Evolutionary conservation across 768 basidiomycete species (phyloP).

Genomic region (Serendipita vermifera): DNA sequence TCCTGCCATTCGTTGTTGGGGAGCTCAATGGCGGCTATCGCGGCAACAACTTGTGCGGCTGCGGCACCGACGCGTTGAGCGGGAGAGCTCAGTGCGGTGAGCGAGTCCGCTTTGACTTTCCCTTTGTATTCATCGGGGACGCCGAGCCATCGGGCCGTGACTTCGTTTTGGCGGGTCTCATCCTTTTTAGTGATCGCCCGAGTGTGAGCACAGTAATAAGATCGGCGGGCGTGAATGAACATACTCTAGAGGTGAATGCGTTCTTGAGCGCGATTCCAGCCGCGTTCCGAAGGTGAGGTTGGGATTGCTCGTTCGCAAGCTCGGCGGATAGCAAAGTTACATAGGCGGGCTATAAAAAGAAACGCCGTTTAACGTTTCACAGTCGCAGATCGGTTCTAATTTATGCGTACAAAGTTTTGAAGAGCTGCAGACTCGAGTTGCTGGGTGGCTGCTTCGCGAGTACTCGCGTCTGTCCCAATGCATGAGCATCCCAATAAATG

Average conservation of each 20-base stretch:
- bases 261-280: constrained; percentile 97
- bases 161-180: constrained; percentile 55
- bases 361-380: background rate
- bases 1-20: constrained; percentile 81
- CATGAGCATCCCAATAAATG: background rate
- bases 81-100: constrained; percentile 67
- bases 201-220: constrained; percentile 12
- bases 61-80: constrained; percentile 64
- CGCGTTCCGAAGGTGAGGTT: constrained; percentile 76
- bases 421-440: constrained; percentile 75
- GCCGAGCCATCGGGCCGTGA: constrained; percentile 70
- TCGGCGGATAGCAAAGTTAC: constrained; percentile 81
- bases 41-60: constrained; percentile 86
- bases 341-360: constrained; percentile 61
- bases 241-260: constrained; percentile 75
- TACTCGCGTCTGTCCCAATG: constrained; percentile 52
- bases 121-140: constrained; percentile 50
- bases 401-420: constrained; percentile 71
- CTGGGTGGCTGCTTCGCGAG: constrained; percentile 84
- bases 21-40: constrained; percentile 87
- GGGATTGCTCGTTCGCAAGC: constrained; percentile 60
- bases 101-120: constrained; percentile 80
- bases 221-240: constrained; percentile 24
- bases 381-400: background rate
- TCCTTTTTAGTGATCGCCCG: constrained; percentile 40